Conservation (phyloP, 495 filamentous ascomycete genomes). For the Aspergillus affinis region DNA sequence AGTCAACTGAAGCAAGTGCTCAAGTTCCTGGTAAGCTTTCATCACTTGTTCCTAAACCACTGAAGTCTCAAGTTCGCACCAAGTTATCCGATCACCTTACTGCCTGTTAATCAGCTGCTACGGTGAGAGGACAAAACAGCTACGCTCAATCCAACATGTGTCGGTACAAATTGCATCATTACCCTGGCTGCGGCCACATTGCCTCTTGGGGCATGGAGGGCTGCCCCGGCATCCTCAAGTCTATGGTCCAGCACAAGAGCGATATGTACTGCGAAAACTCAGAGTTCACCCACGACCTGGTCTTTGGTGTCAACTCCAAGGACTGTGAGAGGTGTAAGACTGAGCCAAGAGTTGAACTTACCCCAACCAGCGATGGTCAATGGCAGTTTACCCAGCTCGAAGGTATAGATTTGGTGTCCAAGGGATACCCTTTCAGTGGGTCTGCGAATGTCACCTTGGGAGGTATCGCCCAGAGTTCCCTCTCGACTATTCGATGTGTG, state of each 20-base stretch:
- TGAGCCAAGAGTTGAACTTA: background rate
- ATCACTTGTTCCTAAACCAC: no score
- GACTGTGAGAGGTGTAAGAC: background rate
- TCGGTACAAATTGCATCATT: slow-evolving; percentile 29
- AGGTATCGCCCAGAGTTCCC: background rate
- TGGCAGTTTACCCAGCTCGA: background rate
- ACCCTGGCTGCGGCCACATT: slow-evolving; percentile 31
- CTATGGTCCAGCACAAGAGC: slow-evolving; percentile 10
- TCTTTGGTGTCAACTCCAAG: background rate
- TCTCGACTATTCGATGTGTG: background rate
- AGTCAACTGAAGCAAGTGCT: no score
- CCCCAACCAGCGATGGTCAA: background rate
- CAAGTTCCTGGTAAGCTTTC: no score
- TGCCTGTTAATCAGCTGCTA: background rate
- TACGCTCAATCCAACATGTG: slow-evolving; percentile 25
- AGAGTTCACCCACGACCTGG: background rate
- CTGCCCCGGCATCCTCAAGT: slow-evolving; percentile 25
- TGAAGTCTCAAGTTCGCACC: no score
- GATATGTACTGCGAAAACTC: background rate
- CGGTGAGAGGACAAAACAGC: background rate
- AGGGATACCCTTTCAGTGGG: background rate
- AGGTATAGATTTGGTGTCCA: background rate
- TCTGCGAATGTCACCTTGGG: background rate
- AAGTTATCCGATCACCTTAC: background rate
- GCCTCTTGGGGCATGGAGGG: slow-evolving; percentile 25